phyloP scores from a whole-genome alignment of 139 green algal species.

The Picochlorum sp. region DNA sequence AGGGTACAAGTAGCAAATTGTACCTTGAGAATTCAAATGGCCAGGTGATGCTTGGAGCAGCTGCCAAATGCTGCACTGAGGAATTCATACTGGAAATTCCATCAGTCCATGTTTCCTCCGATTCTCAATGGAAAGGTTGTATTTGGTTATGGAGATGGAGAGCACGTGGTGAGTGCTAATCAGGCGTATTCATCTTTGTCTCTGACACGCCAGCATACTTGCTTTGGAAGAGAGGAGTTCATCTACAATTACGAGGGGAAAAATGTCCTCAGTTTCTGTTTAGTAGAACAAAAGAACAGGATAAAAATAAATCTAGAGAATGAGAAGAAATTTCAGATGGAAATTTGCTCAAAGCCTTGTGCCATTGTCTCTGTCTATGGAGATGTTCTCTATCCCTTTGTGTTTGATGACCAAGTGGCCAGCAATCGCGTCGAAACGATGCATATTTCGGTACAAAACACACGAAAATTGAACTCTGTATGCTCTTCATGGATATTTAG shows the following conservation, averaged over 20 bases:
- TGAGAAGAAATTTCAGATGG: constrained; percentile 3
- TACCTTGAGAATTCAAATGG: constrained; percentile 15
- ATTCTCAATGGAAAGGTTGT: not conserved
- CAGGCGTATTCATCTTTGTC: not conserved
- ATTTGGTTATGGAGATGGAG: not conserved
- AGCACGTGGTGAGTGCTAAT: not conserved
- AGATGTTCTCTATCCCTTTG: constrained; percentile 6
- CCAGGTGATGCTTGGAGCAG: not conserved
- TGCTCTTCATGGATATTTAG: constrained; percentile 15
- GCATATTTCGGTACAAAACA: too few relatives aligned
- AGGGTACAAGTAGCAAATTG: not conserved
- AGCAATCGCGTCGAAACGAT: too few relatives aligned
- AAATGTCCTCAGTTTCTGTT: too few relatives aligned
- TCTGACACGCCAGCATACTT: not conserved
- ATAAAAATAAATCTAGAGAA: too few relatives aligned
- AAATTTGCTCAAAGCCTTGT: constrained; percentile 10
- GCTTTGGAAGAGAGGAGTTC: constrained; percentile 1
- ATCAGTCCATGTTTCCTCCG: not conserved
- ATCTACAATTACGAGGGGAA: too few relatives aligned
- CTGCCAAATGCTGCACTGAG: constrained; percentile 23
- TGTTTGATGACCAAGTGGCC: too few relatives aligned
- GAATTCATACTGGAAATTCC: constrained; percentile 17
- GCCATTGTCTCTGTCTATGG: constrained; percentile 19
- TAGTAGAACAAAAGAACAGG: too few relatives aligned
- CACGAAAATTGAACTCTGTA: too few relatives aligned